Evolutionary conservation across 768 basidiomycete genomes (phyloP), one percentile per base, ranked within the genome.

Genomic region (Tricholoma matsutake): DNA sequence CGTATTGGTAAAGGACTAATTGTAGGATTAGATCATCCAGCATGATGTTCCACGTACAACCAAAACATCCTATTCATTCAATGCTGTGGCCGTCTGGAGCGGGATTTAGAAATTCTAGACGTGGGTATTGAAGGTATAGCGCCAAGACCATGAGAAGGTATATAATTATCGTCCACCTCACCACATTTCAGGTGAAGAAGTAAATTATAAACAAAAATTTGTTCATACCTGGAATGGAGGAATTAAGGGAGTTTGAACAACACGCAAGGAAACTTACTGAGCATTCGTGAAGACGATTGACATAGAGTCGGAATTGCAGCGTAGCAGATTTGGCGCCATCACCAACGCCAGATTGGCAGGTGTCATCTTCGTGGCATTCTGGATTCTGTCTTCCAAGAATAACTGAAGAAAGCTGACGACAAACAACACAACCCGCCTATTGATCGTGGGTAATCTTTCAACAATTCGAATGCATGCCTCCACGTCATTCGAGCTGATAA

Each of bases 341-440:
- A 97, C 92, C 14, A 96, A 76, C 8, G 94, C 92, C 63, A 96
- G 75, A 72, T 94, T 95, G 37, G 86, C 86, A 10, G 90, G 83
- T 3, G 92, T 96, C 94, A 96, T 96, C 76, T 96, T 94, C 43
- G 92, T 94, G 51, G 79, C 73, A 11, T 72, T 76, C 64, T 91
- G 83, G 18, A 91, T 86, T 64, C 84, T 83, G 45, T 92, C 89
- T 53, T 90, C 88, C 56, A 94, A 74, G 77, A 97, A 97, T 56
- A 93, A 75, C 77, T 96, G 94, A 54, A 96, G 74, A 76, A 97
- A 96, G 76, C 91, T 94, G 73, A 97, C 79, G 25, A 95, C 83
- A 71, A 96, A 96, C 57, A 95, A 73, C 11, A 96, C 81, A 8
- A 96, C 95, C 10, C 92, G 83, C 16, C 92, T 82, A 68, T 96